Evolutionary conservation across 257 asterid species (phyloP), one percentile per base, ranked within the genome.

Genomic region (Capsicum rhomboideum): DNA sequence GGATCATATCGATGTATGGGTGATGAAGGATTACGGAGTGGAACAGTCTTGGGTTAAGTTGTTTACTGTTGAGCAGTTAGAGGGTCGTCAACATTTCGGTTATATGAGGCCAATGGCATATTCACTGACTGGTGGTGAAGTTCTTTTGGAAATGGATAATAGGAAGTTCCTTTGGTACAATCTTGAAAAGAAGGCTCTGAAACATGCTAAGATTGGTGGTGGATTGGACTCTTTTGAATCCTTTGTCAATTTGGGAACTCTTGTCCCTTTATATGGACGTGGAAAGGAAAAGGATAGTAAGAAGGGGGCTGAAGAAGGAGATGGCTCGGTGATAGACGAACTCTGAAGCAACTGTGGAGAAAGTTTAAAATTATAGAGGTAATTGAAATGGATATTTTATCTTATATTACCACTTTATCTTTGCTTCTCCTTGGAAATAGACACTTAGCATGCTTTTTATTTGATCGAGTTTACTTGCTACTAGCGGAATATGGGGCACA

Each of bases 1-100:
- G n/a, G n/a, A n/a, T n/a, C n/a, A n/a, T n/a, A n/a, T n/a, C 16
- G 92, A 84, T 8, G 80, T 94, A 28, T 94, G 97, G 98, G 86
- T 93, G 84, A 93, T 93, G 96, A 90, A 90, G 80, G 90, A 92
- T 50, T 91, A 91, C 49, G 89, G 91, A 1, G 88, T 88, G 83
- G 85, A 87, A 42, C 93, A 87, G 80, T 93, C 95, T 13, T 94
- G 98, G 98, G 82, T 83, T 11, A 92, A 84, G 80, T 82, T 94
- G 82, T 69, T 93, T 50, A 63, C 90, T 4, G 85, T 93, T 85
- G 77, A 87, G 37, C 89, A 90, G 0, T 93, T 93, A 0, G 67
- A 54, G 6, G 21, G 67, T 53, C 82, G 52, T 49, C 21, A 85
- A 23, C 83, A 66, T 34, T 44, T 78, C 58, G 0, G 17, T 10